phyloP scores from a whole-genome alignment of 169 alveolate species.

The Babesia gibsoni region DNA sequence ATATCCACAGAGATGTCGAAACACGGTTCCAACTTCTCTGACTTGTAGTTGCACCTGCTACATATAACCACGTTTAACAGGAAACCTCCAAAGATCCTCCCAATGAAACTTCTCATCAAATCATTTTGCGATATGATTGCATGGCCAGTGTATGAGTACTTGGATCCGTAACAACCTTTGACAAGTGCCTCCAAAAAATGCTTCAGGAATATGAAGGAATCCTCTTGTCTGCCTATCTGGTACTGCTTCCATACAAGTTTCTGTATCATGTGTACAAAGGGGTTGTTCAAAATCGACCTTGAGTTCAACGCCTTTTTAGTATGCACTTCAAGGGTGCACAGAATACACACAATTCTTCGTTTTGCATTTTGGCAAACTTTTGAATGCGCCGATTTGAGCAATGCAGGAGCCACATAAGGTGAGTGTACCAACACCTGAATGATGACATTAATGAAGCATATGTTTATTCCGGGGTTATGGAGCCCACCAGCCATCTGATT shows the following conservation, averaged over 20 bases:
- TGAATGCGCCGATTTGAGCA: slow-evolving; percentile 53
- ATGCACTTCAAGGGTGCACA: slow-evolving; percentile 67
- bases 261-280: slow-evolving; percentile 57
- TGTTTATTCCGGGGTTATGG: slow-evolving; percentile 73
- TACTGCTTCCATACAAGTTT: slow-evolving; percentile 67
- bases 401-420: slow-evolving; percentile 67
- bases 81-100: slow-evolving; percentile 49
- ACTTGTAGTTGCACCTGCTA: slow-evolving; percentile 55
- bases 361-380: slow-evolving; percentile 60
- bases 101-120: slow-evolving; percentile 43
- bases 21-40: slow-evolving; percentile 71
- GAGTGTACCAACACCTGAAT: slow-evolving; percentile 68
- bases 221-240: slow-evolving; percentile 69
- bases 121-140: slow-evolving; percentile 20
- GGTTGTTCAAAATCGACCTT: slow-evolving; percentile 47
- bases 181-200: slow-evolving; percentile 66
- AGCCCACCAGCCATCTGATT: slow-evolving; percentile 69
- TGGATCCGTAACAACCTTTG: slow-evolving; percentile 58
- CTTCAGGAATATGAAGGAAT: slow-evolving; percentile 68
- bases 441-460: slow-evolving; percentile 72
- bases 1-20: slow-evolving; percentile 71
- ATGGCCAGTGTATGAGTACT: background rate
- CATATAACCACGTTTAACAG: slow-evolving; percentile 42
- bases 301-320: slow-evolving; percentile 39
- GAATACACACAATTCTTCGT: slow-evolving; percentile 58